A percentile compares a stretch with the other conserved stretches of the same genome.
Conservation (phyloP, 176 grass and related monocot species). For the Ensete glaucum region DNA sequence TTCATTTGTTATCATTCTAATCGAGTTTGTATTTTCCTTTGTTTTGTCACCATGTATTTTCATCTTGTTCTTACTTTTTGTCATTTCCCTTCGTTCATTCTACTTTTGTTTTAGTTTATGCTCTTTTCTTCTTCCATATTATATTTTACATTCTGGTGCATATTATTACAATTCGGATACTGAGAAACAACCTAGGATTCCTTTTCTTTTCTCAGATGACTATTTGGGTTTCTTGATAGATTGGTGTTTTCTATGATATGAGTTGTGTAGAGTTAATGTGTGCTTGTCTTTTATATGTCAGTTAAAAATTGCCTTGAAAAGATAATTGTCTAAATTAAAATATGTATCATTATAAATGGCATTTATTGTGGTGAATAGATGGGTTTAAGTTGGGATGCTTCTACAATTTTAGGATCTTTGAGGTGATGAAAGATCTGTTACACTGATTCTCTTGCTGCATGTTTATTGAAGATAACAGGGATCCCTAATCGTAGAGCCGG, state of each 20-base stretch:
- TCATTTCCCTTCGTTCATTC: no score
- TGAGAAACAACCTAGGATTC: not conserved
- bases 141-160: no score
- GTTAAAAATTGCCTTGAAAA: no score
- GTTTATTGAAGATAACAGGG: conserved; percentile 72
- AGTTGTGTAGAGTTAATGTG: no score
- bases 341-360: not conserved
- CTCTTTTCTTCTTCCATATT: no score
- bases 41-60: no score
- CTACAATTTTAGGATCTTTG: not conserved
- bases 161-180: no score
- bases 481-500: conserved; percentile 97
- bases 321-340: not conserved
- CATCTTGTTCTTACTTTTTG: no score
- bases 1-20: no score
- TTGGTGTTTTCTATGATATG: not conserved
- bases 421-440: not conserved
- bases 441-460: not conserved
- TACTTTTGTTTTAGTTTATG: no score
- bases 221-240: not conserved
- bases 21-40: no score
- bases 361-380: not conserved
- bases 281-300: no score
- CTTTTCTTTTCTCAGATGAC: not conserved
- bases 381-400: not conserved